Conservation (phyloP, 345 rosid species). For the Litchi chinensis region DNA sequence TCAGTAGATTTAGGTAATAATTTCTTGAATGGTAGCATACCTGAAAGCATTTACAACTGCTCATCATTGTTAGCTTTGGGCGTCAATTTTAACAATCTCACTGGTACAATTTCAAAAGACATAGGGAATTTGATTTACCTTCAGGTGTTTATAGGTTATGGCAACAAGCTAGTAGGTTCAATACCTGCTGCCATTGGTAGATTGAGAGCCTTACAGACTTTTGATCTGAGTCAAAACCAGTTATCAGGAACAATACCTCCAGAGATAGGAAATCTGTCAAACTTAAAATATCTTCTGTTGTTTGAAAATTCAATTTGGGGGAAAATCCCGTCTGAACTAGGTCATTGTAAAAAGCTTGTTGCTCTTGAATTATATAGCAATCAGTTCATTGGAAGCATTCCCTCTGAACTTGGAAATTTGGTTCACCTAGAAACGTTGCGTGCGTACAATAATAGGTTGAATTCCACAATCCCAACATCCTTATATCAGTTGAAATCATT, state of each 20-base stretch:
- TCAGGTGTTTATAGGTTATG: conserved; percentile 43
- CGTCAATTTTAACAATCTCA: conserved; percentile 57
- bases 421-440: conserved; percentile 46
- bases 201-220: conserved; percentile 48
- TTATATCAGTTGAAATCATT: conserved; percentile 56
- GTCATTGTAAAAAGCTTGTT: conserved; percentile 52
- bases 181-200: conserved; percentile 64
- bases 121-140: conserved; percentile 67
- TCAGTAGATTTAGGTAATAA: conserved; percentile 64
- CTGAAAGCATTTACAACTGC: conserved; percentile 57
- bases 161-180: conserved; percentile 55
- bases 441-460: conserved; percentile 54
- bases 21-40: conserved; percentile 58
- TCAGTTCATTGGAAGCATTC: conserved; percentile 62
- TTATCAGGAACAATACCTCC: conserved; percentile 65
- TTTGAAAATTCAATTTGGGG: conserved; percentile 56
- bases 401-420: conserved; percentile 69
- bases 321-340: conserved; percentile 63
- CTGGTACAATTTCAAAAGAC: conserved; percentile 53
- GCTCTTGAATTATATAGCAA: conserved; percentile 58
- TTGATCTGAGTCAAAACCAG: conserved; percentile 61
- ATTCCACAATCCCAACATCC: conserved; percentile 68
- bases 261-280: conserved; percentile 68
- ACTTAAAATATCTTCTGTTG: conserved; percentile 44
- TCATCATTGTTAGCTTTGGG: conserved; percentile 51